These are phyloP conservation scores for Allodekkera sacchari DNA, from an alignment of 805 yeast genomes.

Conservation along the genomic window DNA sequence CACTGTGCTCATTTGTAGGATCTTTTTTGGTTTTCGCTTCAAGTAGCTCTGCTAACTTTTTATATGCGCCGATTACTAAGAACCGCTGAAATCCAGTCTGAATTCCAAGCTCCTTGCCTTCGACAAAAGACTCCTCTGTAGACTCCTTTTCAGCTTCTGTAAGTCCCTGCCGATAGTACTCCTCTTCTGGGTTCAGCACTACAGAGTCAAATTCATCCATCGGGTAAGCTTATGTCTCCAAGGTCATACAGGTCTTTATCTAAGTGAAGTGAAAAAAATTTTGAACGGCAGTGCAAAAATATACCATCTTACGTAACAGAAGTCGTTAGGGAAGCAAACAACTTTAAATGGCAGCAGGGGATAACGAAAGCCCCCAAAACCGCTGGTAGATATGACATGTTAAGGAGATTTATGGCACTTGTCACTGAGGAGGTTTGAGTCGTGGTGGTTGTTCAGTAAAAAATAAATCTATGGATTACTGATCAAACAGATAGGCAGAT, in stretches of 20 bases:
- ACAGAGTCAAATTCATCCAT: constrained; percentile 40
- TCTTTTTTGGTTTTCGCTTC: constrained; percentile 15
- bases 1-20: constrained; percentile 10
- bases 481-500: no score
- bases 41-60: constrained; percentile 39
- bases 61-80: constrained; percentile 59
- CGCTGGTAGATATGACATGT: constrained; percentile 8
- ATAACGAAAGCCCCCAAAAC: not conserved
- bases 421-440: no score
- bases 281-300: not conserved
- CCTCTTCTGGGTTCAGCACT: constrained; percentile 51
- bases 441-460: no score
- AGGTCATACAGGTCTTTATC: no score
- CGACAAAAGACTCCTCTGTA: constrained; percentile 47
- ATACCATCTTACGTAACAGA: no score
- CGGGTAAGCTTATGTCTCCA: not conserved
- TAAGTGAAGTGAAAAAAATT: not conserved
- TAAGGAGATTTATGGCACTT: no score
- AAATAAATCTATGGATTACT: no score
- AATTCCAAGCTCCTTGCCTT: constrained; percentile 80
- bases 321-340: no score
- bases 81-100: constrained; percentile 72
- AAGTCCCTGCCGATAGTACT: constrained; percentile 61
- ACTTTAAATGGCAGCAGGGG: not conserved
- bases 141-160: constrained; percentile 63